phyloP scores from a whole-genome alignment of 306 rosid genomes.

The Malus fusca region DNA sequence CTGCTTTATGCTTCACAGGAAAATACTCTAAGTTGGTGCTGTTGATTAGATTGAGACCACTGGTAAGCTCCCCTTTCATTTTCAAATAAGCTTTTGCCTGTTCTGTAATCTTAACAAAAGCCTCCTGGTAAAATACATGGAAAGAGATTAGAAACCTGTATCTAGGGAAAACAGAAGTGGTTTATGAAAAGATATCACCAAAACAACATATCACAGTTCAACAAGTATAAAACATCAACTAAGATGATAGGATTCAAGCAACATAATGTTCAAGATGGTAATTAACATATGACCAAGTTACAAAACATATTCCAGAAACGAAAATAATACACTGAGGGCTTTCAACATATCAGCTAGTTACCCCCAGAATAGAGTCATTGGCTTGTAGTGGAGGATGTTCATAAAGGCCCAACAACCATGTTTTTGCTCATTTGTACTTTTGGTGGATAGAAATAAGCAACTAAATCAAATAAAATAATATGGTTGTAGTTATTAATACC shows the following conservation, averaged over 20 bases:
- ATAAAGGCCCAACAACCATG: not conserved
- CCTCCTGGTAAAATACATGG: constrained; percentile 66
- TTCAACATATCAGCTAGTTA: not conserved
- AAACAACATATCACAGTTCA: not conserved
- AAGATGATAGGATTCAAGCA: not conserved
- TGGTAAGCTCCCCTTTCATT: constrained; percentile 79
- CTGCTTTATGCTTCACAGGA: constrained; percentile 90
- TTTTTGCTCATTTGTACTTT: not conserved
- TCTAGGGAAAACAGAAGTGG: not conserved
- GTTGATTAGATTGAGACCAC: constrained; percentile 78
- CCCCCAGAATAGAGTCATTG: not conserved
- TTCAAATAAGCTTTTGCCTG: constrained; percentile 92
- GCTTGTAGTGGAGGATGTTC: not conserved
- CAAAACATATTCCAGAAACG: not conserved
- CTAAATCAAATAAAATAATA: not conserved
- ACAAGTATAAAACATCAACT: not conserved
- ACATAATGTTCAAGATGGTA: not conserved
- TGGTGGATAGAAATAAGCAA: not conserved
- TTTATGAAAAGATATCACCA: not conserved
- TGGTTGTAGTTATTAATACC: constrained; percentile 34
- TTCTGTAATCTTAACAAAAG: constrained; percentile 93
- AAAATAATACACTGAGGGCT: not conserved
- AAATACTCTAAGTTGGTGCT: constrained; percentile 92
- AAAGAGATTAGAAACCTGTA: constrained; percentile 21
- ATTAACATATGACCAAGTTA: not conserved